A percentile compares a stretch with the other conserved stretches of the same genome.
phyloP scores from a whole-genome alignment of 306 rosid genomes.

The Prunus salicina region DNA sequence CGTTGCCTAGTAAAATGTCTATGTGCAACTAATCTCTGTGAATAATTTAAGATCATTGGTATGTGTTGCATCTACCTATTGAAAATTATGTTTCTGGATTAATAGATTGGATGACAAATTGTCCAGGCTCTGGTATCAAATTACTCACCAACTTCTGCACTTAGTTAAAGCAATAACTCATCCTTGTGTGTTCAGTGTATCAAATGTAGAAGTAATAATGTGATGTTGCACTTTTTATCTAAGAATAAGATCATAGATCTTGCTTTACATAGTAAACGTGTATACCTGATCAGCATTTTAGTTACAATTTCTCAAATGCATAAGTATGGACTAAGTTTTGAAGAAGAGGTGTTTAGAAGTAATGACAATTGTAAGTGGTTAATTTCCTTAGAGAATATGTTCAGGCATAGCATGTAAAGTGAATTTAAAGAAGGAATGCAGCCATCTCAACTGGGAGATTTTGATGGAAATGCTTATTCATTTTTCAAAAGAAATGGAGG shows the following conservation, averaged over 20 bases:
- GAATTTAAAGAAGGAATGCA: background rate
- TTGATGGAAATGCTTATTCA: background rate
- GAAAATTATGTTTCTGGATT: background rate
- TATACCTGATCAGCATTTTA: background rate
- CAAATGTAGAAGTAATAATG: background rate
- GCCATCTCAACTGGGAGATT: background rate
- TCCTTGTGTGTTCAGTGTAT: background rate
- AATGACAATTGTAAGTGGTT: background rate
- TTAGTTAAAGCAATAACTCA: background rate
- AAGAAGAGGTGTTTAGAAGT: background rate
- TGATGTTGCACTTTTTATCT: background rate
- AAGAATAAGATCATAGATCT: background rate
- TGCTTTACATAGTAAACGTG: background rate
- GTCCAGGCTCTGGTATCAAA: no score
- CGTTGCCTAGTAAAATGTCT: background rate
- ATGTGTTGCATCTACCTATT: background rate
- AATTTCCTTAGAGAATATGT: background rate
- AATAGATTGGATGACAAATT: background rate
- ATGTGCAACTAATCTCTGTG: no score
- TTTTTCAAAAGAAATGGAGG: background rate
- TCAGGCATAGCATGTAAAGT: background rate
- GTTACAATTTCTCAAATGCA: background rate
- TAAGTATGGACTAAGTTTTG: background rate
- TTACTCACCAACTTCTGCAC: background rate
- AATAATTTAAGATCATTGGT: background rate